Evolutionary conservation across 805 yeast genomes (phyloP), one percentile per base, ranked within the genome.

Genomic region (Aciculoconidium aculeatum): DNA sequence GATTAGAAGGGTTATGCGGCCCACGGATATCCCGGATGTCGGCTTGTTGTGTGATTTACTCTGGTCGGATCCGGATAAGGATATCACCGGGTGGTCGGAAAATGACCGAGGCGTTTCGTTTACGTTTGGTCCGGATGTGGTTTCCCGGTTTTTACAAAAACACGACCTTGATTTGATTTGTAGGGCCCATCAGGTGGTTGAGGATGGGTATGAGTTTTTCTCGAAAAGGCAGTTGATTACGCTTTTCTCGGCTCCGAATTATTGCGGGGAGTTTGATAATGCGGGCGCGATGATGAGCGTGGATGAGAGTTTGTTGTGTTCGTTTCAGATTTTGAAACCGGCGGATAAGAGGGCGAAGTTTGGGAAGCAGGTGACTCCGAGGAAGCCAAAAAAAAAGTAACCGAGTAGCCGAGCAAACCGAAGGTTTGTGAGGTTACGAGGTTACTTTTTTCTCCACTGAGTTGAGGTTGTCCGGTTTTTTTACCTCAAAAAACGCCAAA

Each of bases 231-330:
- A 90, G 62, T 73, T 90, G 53, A 97, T 90, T 28, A 90, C 98
- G 17, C 70, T 90, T 44, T 90, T 90, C 58, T 79, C 92, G 31
- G 98, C 98, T 34, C 98, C 98, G 47, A 92, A 92, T 63, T 88
- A 88, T 59, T 92, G 97, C 72, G 98, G 98, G 49, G 97, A 92
- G 61, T 90, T 90, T 55, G 98, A 90, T 61, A 90, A 90, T 53
- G 96, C 97, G 2, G 98, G 97, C 53, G 98, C 98, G 23, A 92
- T 92, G 97, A 90, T 90, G 98, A 78, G 94, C 51, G 97, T 90
- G 34, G 97, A 92, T 60, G 97, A 92, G 65, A 80, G 90, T 59
- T 73, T 90, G 51, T 70, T 90, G 49, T 90, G 98, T 68, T 88
- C 96, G 11, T 90, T 90, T 77, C 92, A 83, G 61, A 92, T 90